Evolutionary conservation across 2,329 filamentous ascomycete genomes (phyloP), one percentile per base, ranked within the genome.

Genomic region (Diatrype stigma): DNA sequence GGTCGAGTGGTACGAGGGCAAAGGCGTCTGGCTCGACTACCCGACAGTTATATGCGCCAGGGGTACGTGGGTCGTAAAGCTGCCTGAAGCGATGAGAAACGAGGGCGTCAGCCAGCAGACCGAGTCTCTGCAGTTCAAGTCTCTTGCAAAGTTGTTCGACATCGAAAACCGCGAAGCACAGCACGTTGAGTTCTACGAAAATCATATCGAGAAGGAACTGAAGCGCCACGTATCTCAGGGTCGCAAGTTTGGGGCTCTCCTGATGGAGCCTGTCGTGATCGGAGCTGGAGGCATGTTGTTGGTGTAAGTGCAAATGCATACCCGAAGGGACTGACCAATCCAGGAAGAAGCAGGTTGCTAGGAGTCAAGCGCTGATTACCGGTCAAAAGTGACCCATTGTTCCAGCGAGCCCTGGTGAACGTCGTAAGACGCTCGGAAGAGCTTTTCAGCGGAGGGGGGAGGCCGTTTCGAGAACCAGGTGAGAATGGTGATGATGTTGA

Each of bases 1-100:
- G 64, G 86, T 92, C 0, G 89, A 94, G 62, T 95, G 90, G 90
- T 95, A 95, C 63, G 73, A 82, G 53, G 89, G 88, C 0, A 83
- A 84, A 45, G 90, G 90, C 0, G 79, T 84, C 62, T 95, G 90
- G 90, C 86, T 94, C 49, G 86, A 91, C 54, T 90, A 87, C 51
- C 90, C 90, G 0, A 80, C 78, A 1, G 80, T 94, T 4, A 80
- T 84, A 60, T 85, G 89, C 73, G 73, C 74, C 16, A 66, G 80
- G 1, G 89, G 88, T 0, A 68, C 68, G 42, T 95, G 90, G 90
- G 66, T 75, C 14, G 76, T 92, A 1, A 73, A 81, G 23, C 66
- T 81, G 0, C 83, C 85, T 0, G 66, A 71, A 1, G 71, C 67
- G 1, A 66, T 87, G 57, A 67, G 70, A 42, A 60, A 66, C 14